Evolutionary conservation across 495 filamentous ascomycete genomes (phyloP), one percentile per base, ranked within the genome.

Genomic region (Penicillium pancosmium): DNA sequence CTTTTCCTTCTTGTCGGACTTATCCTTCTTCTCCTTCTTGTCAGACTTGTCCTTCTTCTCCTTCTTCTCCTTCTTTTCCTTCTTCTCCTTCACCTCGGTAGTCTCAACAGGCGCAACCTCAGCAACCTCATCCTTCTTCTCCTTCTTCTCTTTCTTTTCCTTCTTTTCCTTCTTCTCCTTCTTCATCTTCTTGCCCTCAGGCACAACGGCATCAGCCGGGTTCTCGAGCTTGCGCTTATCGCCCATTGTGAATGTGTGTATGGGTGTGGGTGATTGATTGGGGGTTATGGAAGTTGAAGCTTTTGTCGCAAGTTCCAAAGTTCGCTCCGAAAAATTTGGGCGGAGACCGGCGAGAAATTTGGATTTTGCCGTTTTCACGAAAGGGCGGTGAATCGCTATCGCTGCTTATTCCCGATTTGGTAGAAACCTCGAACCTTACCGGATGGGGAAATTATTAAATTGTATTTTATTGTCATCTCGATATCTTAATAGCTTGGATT

Each of bases 161-260:
- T 72, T 72, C 57, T 67, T 68, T 1, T 69, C 64, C 50, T 66
- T 63, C 60, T 68, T 61, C 38, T 74, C 69, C 51, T 66, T 67
- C 68, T 76, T 76, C 46, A 64, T 65, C 68, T 78, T 78, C 70
- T 78, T 76, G 34, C 65, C 71, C 55, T 76, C 60, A 11, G 75
- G 70, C 61, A 70, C 64, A 43, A 67, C 57, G 6, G 56, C 66
- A 50, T 74, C 70, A 41, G 52, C 66, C 35, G 58, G 49, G n/a
- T 69, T 58, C 44, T 69, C 61, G 64, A 74, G 70, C 69, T 80
- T 80, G 72, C 77, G 77, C 69, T 76, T 78, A 61, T 78, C 73
- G 52, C 71, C 65, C 72, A 78, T 80, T 68, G 54, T 71, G 43
- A 36, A 23, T 15, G 54, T n/a, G 44, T 50, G 50, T 21, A 21